A percentile compares a stretch with the other conserved stretches of the same genome.
phyloP scores from a whole-genome alignment of 257 asterid genomes.

The Forsythia viridissima region DNA sequence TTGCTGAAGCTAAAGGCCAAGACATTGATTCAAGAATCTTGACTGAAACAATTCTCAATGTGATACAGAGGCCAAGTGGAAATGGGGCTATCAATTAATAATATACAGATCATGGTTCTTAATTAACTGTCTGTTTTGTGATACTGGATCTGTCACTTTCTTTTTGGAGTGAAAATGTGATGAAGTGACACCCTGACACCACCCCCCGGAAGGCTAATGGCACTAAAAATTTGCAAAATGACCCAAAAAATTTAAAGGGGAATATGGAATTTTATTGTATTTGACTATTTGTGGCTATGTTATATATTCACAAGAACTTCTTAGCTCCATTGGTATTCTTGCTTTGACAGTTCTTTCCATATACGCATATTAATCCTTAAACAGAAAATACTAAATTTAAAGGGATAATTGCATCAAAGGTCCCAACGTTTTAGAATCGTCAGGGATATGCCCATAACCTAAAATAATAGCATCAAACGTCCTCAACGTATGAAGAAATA shows the following conservation, averaged over 20 bases:
- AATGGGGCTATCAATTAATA: not conserved
- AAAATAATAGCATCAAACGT: too few relatives aligned
- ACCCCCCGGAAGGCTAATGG: not conserved
- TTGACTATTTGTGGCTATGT: not conserved
- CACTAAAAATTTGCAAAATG: not conserved
- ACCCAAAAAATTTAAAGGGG: not conserved
- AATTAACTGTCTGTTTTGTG: constrained; percentile 1
- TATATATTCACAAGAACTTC: not conserved
- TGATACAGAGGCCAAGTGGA: constrained; percentile 33
- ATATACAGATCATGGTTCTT: not conserved
- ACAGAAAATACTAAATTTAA: too few relatives aligned
- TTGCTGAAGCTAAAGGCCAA: constrained; percentile 43
- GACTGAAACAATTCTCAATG: constrained; percentile 40
- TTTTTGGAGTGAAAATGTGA: constrained; percentile 25
- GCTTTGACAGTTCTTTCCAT: not conserved
- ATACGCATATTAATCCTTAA: too few relatives aligned
- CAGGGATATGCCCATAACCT: too few relatives aligned
- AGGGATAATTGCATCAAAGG: too few relatives aligned
- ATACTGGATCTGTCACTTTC: constrained; percentile 26
- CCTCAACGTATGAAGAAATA: too few relatives aligned
- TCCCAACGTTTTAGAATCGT: too few relatives aligned
- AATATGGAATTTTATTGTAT: not conserved
- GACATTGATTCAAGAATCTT: constrained; percentile 37
- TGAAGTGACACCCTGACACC: constrained; percentile 20
- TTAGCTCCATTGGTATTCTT: not conserved